These are phyloP conservation scores for Coprinellus micaceus DNA, from an alignment of 768 basidiomycete genomes.

Conservation along the genomic window DNA sequence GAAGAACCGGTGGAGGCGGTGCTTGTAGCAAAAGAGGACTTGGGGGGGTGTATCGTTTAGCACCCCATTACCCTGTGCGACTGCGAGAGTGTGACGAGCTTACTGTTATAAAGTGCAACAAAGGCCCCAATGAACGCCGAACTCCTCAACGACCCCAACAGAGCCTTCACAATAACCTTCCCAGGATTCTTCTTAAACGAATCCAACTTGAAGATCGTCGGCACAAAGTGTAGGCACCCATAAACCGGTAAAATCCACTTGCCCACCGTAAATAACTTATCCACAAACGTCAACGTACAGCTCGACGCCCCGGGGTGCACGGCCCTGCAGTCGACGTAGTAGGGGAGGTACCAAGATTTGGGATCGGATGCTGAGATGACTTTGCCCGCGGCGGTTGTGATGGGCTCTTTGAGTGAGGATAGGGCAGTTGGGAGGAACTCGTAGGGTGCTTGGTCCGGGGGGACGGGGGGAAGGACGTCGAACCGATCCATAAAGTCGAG, in stretches of 20 bases:
- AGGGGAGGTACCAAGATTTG: constrained; percentile 38
- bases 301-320: constrained; percentile 71
- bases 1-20: constrained; percentile 51
- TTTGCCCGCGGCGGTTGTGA: too few species aligned
- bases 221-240: too few species aligned
- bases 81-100: too few species aligned
- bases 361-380: constrained; percentile 13
- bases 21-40: constrained; percentile 68
- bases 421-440: too few species aligned
- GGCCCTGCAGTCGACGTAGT: constrained; percentile 62
- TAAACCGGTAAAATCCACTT: constrained; percentile 84
- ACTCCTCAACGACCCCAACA: constrained; percentile 73
- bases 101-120: constrained; percentile 69
- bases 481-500: too few species aligned
- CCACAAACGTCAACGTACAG: constrained; percentile 57
- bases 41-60: too few species aligned
- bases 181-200: too few species aligned
- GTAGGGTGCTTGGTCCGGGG: too few species aligned
- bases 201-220: too few species aligned
- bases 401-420: too few species aligned
- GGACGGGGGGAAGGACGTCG: too few species aligned
- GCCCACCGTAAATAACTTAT: constrained; percentile 76
- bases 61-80: too few species aligned
- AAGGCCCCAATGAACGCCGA: constrained; percentile 85
- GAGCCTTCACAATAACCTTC: constrained; percentile 59